phyloP scores from a whole-genome alignment of 805 yeast species.

The Lipomyces yamadae region DNA sequence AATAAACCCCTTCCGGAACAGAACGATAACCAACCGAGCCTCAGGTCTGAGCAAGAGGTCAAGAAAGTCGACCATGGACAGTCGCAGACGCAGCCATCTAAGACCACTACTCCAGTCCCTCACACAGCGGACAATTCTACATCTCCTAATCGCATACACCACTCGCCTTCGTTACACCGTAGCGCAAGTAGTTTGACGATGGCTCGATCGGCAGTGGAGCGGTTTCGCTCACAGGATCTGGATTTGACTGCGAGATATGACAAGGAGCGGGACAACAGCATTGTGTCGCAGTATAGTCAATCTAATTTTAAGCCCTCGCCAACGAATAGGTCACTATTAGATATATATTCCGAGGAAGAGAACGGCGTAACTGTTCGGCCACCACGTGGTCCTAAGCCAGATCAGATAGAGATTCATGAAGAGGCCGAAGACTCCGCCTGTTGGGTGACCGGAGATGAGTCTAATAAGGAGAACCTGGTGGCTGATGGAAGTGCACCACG shows the following conservation, averaged over 20 bases:
- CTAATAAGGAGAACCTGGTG: slow-evolving; percentile 17
- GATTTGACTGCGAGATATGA: slow-evolving; percentile 19
- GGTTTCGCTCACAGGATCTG: slow-evolving; percentile 19
- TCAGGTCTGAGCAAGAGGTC: not conserved
- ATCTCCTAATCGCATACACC: not conserved
- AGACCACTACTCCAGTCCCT: not conserved
- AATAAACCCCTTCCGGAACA: slow-evolving; percentile 5
- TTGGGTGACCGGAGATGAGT: not conserved
- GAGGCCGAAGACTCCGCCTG: not conserved
- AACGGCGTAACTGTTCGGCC: not conserved
- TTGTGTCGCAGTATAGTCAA: slow-evolving; percentile 23
- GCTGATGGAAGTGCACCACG: slow-evolving; percentile 1
- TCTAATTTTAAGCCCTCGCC: slow-evolving; percentile 26
- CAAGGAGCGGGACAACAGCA: slow-evolving; percentile 14
- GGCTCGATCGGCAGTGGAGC: slow-evolving; percentile 18
- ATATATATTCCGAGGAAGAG: not conserved
- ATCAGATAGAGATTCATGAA: not conserved
- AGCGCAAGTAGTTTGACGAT: slow-evolving; percentile 22
- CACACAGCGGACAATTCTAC: not conserved
- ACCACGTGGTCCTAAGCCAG: not conserved
- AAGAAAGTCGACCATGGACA: not conserved
- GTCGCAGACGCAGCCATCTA: not conserved
- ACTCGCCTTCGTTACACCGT: slow-evolving; percentile 12
- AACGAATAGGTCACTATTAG: slow-evolving; percentile 6
- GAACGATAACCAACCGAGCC: not conserved